Evolutionary conservation across 140 eudicot species (phyloP).

Genomic region (Flaveria floridana): DNA sequence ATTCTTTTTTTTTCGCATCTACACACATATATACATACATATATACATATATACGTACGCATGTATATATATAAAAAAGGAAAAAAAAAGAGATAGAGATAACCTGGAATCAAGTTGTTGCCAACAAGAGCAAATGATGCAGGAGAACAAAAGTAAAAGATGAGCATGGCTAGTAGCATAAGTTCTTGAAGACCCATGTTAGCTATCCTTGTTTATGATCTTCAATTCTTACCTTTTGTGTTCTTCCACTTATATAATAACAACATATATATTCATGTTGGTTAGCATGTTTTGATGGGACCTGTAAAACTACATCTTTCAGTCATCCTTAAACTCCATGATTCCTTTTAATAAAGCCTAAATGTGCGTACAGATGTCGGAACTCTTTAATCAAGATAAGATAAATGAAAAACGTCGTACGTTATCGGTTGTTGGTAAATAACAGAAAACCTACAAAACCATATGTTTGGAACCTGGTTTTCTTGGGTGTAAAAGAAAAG

Average conservation of each 20-base stretch:
- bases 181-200: constrained; percentile 33
- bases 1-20: too few species aligned
- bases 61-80: background rate
- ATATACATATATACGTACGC: too few species aligned
- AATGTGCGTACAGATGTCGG: constrained; percentile 2
- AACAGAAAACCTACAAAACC: constrained; percentile 22
- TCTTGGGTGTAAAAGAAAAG: constrained; percentile 15
- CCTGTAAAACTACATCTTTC: background rate
- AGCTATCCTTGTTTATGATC: constrained; percentile 5
- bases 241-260: constrained; percentile 20
- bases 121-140: constrained; percentile 15
- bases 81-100: constrained; percentile 17
- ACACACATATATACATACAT: too few species aligned
- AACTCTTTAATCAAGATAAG: background rate
- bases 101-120: constrained; percentile 35
- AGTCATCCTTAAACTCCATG: constrained; percentile 29
- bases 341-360: constrained; percentile 26
- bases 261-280: background rate
- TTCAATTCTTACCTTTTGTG: constrained; percentile 12
- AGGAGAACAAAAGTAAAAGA: constrained; percentile 30
- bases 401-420: constrained; percentile 24
- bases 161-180: constrained; percentile 20
- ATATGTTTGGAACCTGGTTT: constrained; percentile 30
- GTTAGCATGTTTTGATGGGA: too few species aligned
- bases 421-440: background rate